These are phyloP conservation scores for Bolboschoenoplectus hybrid DNA, from an alignment of 202 grass and related monocot genomes.

Conservation along the genomic window DNA sequence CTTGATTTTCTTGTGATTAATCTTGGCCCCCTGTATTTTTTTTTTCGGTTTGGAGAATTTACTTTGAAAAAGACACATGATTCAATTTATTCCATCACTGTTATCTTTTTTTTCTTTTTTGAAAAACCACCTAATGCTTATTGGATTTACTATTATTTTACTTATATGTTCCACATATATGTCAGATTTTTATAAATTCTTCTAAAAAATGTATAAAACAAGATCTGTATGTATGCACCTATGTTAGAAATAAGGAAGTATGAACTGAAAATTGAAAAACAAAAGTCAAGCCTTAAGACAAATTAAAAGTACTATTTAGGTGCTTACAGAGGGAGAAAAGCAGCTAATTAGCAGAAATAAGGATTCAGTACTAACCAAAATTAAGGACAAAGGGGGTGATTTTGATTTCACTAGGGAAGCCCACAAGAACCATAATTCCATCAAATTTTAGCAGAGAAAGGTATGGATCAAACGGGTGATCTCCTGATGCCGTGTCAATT, in stretches of 20 bases:
- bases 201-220: not conserved
- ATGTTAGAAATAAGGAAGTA: not conserved
- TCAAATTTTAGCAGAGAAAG: constrained; percentile 47
- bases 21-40: not conserved
- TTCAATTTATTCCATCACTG: not conserved
- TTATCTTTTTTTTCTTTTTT: not conserved
- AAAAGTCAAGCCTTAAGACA: not conserved
- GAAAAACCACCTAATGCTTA: not conserved
- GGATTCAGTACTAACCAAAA: constrained; percentile 30
- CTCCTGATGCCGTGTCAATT: constrained; percentile 52
- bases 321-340: not conserved
- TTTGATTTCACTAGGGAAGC: constrained; percentile 53
- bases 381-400: constrained; percentile 36
- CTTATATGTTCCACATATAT: not conserved
- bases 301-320: not conserved
- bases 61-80: too few relatives aligned
- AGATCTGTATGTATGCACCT: not conserved
- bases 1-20: not conserved
- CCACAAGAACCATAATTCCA: constrained; percentile 51
- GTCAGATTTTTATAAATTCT: not conserved
- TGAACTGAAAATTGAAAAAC: not conserved
- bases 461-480: constrained; percentile 58
- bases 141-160: not conserved
- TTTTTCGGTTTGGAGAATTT: not conserved
- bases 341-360: not conserved